phyloP scores from a whole-genome alignment of 768 basidiomycete genomes.

The Galerina marginata region DNA sequence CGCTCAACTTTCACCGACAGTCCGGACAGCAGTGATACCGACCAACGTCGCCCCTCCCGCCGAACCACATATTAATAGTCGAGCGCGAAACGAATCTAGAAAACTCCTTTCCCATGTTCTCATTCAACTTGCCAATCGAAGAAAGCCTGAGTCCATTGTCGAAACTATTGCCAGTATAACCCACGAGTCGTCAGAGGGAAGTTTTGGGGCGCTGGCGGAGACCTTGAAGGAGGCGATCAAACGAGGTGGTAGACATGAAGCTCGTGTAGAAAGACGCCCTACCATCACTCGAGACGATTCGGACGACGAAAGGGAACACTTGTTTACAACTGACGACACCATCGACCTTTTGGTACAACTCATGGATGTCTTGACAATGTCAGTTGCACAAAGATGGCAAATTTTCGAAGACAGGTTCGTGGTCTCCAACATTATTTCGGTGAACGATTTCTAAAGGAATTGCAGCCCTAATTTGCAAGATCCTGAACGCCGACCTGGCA shows the following conservation, averaged over 20 bases:
- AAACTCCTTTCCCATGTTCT: conserved; percentile 74
- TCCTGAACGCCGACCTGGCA: conserved; percentile 16
- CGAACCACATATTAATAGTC: conserved; percentile 34
- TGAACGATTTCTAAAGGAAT: neutral
- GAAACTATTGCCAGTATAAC: conserved; percentile 40
- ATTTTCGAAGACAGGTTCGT: conserved; percentile 57
- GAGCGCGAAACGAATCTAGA: conserved; percentile 63
- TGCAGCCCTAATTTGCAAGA: conserved; percentile 25
- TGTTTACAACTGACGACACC: conserved; percentile 69
- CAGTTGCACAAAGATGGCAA: conserved; percentile 61
- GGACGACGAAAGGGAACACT: conserved; percentile 50
- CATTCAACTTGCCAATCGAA: conserved; percentile 62
- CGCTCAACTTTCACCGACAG: conserved; percentile 3
- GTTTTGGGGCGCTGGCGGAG: conserved; percentile 48
- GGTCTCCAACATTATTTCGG: neutral
- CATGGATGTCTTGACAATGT: conserved; percentile 61
- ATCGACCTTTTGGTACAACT: conserved; percentile 68
- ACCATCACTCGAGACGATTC: conserved; percentile 45
- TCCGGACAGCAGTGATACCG: conserved; percentile 1
- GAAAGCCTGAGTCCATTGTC: conserved; percentile 57
- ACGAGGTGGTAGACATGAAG: conserved; percentile 35
- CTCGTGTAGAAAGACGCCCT: conserved; percentile 8
- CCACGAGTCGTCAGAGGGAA: conserved; percentile 32
- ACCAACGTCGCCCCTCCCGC: neutral
- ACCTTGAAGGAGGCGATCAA: conserved; percentile 51